A percentile compares a stretch with the other conserved stretches of the same genome.
Evolutionary conservation across 2,329 filamentous ascomycete species (phyloP).

Genomic region (Rachicladosporium sp.): DNA sequence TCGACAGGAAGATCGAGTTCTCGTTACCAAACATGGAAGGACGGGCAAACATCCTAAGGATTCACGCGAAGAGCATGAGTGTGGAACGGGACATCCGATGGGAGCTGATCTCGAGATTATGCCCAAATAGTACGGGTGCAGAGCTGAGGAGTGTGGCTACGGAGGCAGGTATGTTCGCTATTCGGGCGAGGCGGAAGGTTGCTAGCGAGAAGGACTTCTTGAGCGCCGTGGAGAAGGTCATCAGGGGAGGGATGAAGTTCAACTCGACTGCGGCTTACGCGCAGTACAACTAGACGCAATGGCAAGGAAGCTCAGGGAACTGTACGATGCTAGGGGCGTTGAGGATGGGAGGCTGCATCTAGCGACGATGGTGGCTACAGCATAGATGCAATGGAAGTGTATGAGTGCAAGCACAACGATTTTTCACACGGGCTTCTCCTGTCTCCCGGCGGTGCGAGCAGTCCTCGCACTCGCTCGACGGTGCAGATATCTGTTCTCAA

Average conservation of each 20-base stretch:
- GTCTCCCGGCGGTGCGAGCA: too few relatives aligned
- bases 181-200: conserved; percentile 87
- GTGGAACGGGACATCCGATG: conserved; percentile 97
- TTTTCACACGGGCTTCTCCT: too few relatives aligned
- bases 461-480: too few relatives aligned
- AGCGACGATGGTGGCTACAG: too few relatives aligned
- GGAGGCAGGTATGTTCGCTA: conserved; percentile 97
- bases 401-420: too few relatives aligned
- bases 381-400: too few relatives aligned
- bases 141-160: conserved; percentile 94
- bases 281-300: conserved; percentile 83
- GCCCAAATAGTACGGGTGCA: conserved; percentile 92
- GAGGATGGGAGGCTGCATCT: too few relatives aligned
- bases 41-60: conserved; percentile 91
- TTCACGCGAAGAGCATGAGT: conserved; percentile 99
- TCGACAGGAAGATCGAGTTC: conserved; percentile 98
- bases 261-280: conserved; percentile 97
- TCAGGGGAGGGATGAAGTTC: conserved; percentile 98
- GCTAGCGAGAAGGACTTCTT: conserved; percentile 98
- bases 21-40: conserved; percentile 93
- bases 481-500: too few relatives aligned
- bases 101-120: conserved; percentile 94
- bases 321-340: too few relatives aligned
- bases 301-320: too few relatives aligned
- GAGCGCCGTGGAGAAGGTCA: conserved; percentile 96